These are phyloP conservation scores for Heterobasidion irregulare DNA, from an alignment of 1,284 basidiomycete genomes.

Conservation along the genomic window DNA sequence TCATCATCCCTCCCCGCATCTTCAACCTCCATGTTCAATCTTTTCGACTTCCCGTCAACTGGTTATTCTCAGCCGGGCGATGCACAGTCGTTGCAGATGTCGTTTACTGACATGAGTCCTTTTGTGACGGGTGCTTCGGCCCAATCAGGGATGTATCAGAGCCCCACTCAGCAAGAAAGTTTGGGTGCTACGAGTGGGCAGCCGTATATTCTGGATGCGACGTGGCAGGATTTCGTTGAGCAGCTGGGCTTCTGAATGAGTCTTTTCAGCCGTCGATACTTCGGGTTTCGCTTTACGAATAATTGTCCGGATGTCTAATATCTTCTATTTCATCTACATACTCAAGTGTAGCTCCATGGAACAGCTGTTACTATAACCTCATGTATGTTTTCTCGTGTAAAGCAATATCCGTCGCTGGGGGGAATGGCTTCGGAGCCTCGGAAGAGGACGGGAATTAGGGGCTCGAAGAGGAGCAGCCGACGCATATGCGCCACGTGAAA, in stretches of 20 bases:
- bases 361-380: no score
- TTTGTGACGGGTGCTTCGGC: background rate
- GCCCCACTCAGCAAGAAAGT: background rate
- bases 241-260: constrained; percentile 50
- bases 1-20: background rate
- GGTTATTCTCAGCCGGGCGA: background rate
- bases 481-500: background rate
- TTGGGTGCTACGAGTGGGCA: background rate
- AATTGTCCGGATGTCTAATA: no score
- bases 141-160: background rate
- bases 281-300: background rate
- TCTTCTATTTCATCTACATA: background rate
- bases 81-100: background rate
- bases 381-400: no score
- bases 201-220: constrained; percentile 39
- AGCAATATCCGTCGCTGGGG: no score
- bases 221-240: constrained; percentile 61
- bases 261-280: background rate
- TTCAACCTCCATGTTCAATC: background rate
- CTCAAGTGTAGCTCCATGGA: background rate
- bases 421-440: no score
- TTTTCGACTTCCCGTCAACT: background rate
- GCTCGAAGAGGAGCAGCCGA: background rate
- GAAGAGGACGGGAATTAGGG: background rate
- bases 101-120: background rate